Percentiles rank a stretch among this genome's conserved stretches.
Evolutionary conservation across 148 eudicot genomes (phyloP).

Genomic region (Camellia lanceoleosa): DNA sequence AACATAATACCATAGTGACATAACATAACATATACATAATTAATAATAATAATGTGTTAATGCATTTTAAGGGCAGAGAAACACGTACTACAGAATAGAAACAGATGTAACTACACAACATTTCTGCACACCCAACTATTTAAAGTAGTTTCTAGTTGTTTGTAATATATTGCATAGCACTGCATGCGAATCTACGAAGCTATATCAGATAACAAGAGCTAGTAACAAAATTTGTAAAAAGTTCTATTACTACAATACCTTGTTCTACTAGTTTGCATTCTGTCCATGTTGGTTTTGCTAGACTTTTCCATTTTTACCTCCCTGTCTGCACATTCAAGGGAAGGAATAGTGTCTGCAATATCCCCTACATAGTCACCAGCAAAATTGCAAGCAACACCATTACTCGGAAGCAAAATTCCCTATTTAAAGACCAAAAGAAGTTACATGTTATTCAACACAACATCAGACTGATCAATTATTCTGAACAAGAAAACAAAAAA

Average conservation of each 20-base stretch:
- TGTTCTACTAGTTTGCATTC: conserved; percentile 22
- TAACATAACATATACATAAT: too few species aligned
- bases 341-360: conserved; percentile 21
- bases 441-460: conserved; percentile 3
- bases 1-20: too few species aligned
- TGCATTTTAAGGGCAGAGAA: too few species aligned
- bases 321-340: conserved; percentile 29
- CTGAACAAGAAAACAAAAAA: neutral
- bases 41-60: too few species aligned
- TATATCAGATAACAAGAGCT: neutral
- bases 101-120: too few species aligned
- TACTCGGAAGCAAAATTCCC: conserved; percentile 54
- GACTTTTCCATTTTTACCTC: conserved; percentile 23
- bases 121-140: too few species aligned
- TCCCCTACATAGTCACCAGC: conserved; percentile 36
- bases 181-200: neutral
- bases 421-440: conserved; percentile 26
- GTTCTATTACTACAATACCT: conserved; percentile 34
- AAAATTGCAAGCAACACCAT: conserved; percentile 28
- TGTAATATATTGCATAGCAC: neutral
- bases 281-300: conserved; percentile 18
- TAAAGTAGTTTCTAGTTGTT: neutral
- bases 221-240: neutral
- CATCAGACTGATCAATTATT: neutral
- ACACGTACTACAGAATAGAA: too few species aligned